These are phyloP conservation scores for Brassica napus DNA, from an alignment of 345 rosid genomes.

Conservation along the genomic window DNA sequence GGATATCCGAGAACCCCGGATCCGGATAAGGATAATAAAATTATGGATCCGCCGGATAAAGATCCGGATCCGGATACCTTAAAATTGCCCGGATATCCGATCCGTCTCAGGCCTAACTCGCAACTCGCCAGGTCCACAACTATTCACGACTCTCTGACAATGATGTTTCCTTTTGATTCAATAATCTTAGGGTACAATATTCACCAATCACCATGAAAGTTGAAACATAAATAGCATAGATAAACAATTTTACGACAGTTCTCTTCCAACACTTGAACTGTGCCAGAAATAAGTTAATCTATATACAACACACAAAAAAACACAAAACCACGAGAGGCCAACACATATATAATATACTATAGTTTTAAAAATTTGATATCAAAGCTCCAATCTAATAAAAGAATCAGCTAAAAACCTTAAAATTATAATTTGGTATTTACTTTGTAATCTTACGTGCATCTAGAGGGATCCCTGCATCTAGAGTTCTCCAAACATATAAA, in stretches of 20 bases:
- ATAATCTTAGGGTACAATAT: background rate
- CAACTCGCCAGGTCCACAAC: background rate
- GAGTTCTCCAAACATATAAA: background rate
- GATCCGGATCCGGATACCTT: too few species aligned
- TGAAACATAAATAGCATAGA: background rate
- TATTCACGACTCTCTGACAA: slow-evolving; percentile 12
- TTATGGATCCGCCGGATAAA: too few species aligned
- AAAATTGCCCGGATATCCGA: too few species aligned
- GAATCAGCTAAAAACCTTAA: background rate
- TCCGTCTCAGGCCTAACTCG: too few species aligned
- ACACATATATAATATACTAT: background rate
- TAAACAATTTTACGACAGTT: background rate
- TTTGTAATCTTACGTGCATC: background rate
- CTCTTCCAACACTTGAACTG: background rate
- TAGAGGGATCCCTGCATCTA: background rate
- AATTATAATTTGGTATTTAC: background rate
- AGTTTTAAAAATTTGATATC: background rate
- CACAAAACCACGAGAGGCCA: background rate
- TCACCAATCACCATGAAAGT: background rate
- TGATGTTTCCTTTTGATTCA: background rate
- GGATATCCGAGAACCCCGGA: too few species aligned
- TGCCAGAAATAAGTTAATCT: background rate
- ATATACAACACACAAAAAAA: background rate
- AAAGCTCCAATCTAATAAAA: background rate
- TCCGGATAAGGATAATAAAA: too few species aligned